Evolutionary conservation across 345 rosid genomes (phyloP), one percentile per base, ranked within the genome.

Genomic region (Bruguiera parviflora): DNA sequence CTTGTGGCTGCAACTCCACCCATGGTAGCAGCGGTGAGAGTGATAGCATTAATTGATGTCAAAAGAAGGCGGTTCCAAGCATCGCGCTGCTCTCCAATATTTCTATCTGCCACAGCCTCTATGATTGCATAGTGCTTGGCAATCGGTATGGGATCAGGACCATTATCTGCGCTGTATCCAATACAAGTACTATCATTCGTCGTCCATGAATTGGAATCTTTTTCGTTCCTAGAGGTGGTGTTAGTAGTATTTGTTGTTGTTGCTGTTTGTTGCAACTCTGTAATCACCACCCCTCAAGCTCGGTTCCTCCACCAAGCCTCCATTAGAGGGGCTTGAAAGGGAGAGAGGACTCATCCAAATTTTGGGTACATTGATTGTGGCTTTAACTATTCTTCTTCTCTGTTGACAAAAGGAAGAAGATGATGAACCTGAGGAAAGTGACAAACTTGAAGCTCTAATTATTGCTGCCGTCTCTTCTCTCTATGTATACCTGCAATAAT

Each of bases 61-160:
- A 84, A 65, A 8, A 88, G 78, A 32, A 88, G 85, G 5, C 65
- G 16, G 60, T 84, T 88, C 93, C 89, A 86, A 28, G 82, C 81
- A 51, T 80, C 71, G 8, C 90, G 72, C 33, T 84, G 93, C 64
- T 76, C 80, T 37, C 81, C 88, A 29, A 88, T 33, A 52, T 81
- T 84, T 57, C 71, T 63, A 53, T 81, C 90, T 0, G 84, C 80
- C 18, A 81, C 73, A 3, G 82, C 82, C 25, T 84, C 89, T 78
- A 86, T 59, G 51, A 84, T 52, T 15, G 67, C 63, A 49, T 74
- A 75, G 32, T 80, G 81, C 80, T 82, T 61, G 19, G 84, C 71
- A 58, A 60, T 61, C 56, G 70, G 78, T 7, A 33, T 20, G n/a
- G 79, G 68, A 61, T 73, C 75, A 24, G 72, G 16, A 61, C 28